Evolutionary conservation across 441 rosid species (phyloP), one percentile per base, ranked within the genome.

Genomic region (Monsonia emarginata): DNA sequence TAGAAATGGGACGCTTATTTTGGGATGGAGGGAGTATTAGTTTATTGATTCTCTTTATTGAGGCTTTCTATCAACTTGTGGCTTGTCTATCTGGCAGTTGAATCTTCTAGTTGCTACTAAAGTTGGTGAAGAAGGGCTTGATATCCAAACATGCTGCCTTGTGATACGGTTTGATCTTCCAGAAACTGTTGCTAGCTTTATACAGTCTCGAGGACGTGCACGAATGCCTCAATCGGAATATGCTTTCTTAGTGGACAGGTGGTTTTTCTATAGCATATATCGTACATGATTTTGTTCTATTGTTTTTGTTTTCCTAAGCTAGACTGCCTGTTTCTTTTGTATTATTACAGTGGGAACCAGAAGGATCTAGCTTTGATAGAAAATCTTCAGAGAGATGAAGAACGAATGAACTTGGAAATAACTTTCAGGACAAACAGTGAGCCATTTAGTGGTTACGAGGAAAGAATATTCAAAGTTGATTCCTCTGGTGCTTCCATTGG

Each of bases 141-240:
- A 94, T 79, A 89, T 94, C 72, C 96, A 89, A 83, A 90, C 95
- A 67, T 90, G 98, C 85, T 90, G 98, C 78, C 97, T 94, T 69
- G 98, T 94, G 70, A 80, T 94, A 74, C 89, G 98, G 60, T 94
- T 87, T 75, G 98, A 94, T 85, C 90, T 90, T 78, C 98, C 98
- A 50, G 96, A 94, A 85, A 87, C 94, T 69, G 95, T 90, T 61
- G 78, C 96, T 65, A 94, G 98, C 84, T 94, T 94, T 81, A 94
- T 90, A 71, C 98, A 94, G 83, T 94, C 98, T 13, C 86, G 98
- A 83, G 97, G 98, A n/a, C 98, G 98, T 18, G 98, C 98, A 60
- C 82, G 98, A 65, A 90, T 90, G 98, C 89, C 95, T 66, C 85
- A 85, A 71, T 94, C 98, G 65, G 96, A 94, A 81, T 94, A 94